Conservation (phyloP, 495 filamentous ascomycete genomes). For the Penicillium antarcticum region DNA sequence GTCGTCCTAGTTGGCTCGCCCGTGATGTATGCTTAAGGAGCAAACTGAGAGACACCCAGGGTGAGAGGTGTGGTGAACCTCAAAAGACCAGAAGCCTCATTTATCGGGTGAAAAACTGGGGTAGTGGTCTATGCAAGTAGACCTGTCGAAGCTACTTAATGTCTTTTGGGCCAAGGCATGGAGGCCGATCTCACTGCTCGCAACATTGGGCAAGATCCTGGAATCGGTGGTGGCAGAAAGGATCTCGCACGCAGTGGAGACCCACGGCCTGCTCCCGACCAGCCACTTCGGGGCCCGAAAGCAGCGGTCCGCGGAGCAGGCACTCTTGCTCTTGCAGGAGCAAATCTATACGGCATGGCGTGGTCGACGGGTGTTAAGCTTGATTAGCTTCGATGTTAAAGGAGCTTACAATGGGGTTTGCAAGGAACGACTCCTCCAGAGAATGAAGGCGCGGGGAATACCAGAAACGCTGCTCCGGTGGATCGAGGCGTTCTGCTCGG, state of each 20-base stretch:
- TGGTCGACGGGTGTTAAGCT: slow-evolving; percentile 4
- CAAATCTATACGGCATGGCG: slow-evolving; percentile 26
- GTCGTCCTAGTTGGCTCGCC: too few species aligned
- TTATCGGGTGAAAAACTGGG: too few species aligned
- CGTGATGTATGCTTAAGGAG: too few species aligned
- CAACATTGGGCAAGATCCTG: slow-evolving; percentile 22
- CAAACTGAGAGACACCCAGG: too few species aligned
- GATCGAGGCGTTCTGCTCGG: slow-evolving; percentile 30
- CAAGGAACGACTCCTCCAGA: slow-evolving; percentile 29
- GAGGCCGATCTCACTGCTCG: slow-evolving; percentile 21
- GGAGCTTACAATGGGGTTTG: slow-evolving; percentile 38
- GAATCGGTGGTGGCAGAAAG: slow-evolving; percentile 22
- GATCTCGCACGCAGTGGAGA: slow-evolving; percentile 18
- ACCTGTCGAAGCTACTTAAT: too few species aligned
- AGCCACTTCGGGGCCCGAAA: too few species aligned
- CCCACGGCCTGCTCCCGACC: slow-evolving; percentile 8
- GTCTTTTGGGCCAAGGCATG: too few species aligned
- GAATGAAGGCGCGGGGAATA: slow-evolving; percentile 29
- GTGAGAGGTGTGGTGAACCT: too few species aligned
- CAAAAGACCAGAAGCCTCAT: too few species aligned
- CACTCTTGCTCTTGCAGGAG: slow-evolving; percentile 21
- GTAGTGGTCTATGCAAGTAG: too few species aligned
- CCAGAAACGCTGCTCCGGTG: slow-evolving; percentile 23
- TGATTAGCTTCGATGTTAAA: slow-evolving; percentile 40
- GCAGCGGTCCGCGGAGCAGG: too few species aligned